These are phyloP conservation scores for Penicillium malachiteum DNA, from an alignment of 495 filamentous ascomycete species.

Conservation along the genomic window DNA sequence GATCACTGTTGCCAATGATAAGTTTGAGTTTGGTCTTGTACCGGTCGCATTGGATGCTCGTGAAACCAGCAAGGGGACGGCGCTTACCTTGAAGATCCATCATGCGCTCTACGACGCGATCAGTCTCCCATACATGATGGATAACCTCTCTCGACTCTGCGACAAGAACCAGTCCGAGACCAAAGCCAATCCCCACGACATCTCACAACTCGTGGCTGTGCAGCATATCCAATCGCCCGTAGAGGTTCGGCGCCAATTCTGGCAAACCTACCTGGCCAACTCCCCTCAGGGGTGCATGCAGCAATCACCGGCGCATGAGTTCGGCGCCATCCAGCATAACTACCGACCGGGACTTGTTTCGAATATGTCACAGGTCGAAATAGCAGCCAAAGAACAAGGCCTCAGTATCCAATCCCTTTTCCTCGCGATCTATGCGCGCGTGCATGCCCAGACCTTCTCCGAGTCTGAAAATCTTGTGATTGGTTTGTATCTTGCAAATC, in stretches of 20 bases:
- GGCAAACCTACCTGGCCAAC: conserved; percentile 31
- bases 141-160: conserved; percentile 23
- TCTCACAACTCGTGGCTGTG: conserved; percentile 31
- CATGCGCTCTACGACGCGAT: conserved; percentile 40
- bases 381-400: conserved; percentile 26
- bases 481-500: conserved; percentile 39
- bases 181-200: conserved; percentile 9
- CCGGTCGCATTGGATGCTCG: conserved; percentile 30
- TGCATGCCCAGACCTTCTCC: conserved; percentile 21
- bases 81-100: conserved; percentile 33
- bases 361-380: conserved; percentile 27
- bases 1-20: conserved; percentile 4
- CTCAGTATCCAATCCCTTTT: conserved; percentile 37
- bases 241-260: conserved; percentile 28
- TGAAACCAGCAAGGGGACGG: conserved; percentile 19
- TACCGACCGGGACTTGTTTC: conserved; percentile 31
- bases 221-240: conserved; percentile 28
- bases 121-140: conserved; percentile 28
- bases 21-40: conserved; percentile 16
- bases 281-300: neutral
- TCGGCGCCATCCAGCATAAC: conserved; percentile 23
- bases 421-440: conserved; percentile 33
- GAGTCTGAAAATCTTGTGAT: conserved; percentile 17
- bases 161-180: conserved; percentile 1
- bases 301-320: conserved; percentile 5